These are phyloP conservation scores for Sporobolomyces roseus DNA, from an alignment of 768 basidiomycete species.

Conservation along the genomic window DNA sequence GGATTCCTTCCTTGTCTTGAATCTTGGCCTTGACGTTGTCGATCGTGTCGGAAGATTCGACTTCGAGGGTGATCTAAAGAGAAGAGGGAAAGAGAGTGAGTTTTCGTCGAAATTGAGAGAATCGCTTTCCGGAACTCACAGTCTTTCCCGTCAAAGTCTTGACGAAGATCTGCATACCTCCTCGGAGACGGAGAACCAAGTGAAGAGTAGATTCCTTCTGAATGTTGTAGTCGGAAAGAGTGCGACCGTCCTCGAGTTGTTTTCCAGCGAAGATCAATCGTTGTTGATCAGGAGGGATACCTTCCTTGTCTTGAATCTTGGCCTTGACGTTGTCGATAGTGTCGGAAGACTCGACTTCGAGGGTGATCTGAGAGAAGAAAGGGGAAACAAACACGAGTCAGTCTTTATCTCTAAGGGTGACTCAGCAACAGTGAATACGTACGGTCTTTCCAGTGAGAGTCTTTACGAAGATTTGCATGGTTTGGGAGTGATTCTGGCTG, in stretches of 20 bases:
- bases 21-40: conserved; percentile 47
- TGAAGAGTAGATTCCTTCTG: conserved; percentile 99
- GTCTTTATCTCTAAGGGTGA: background rate
- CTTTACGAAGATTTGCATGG: conserved; percentile 75
- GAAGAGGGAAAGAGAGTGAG: background rate
- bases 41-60: conserved; percentile 58
- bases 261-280: conserved; percentile 98
- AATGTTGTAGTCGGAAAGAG: conserved; percentile 85
- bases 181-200: conserved; percentile 91
- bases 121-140: background rate
- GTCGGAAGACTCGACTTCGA: conserved; percentile 87
- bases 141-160: conserved; percentile 10
- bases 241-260: conserved; percentile 55
- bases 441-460: conserved; percentile 76
- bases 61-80: conserved; percentile 52
- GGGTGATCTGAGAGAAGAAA: conserved; percentile 56
- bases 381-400: background rate
- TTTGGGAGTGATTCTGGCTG: background rate
- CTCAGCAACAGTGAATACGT: background rate
- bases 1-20: conserved; percentile 90
- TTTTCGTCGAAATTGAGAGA: background rate
- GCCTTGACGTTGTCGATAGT: conserved; percentile 84
- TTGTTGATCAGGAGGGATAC: conserved; percentile 88
- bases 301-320: conserved; percentile 92
- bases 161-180: conserved; percentile 69